These are phyloP conservation scores for Linanthus parryae DNA, from an alignment of 148 eudicot species.

Conservation along the genomic window DNA sequence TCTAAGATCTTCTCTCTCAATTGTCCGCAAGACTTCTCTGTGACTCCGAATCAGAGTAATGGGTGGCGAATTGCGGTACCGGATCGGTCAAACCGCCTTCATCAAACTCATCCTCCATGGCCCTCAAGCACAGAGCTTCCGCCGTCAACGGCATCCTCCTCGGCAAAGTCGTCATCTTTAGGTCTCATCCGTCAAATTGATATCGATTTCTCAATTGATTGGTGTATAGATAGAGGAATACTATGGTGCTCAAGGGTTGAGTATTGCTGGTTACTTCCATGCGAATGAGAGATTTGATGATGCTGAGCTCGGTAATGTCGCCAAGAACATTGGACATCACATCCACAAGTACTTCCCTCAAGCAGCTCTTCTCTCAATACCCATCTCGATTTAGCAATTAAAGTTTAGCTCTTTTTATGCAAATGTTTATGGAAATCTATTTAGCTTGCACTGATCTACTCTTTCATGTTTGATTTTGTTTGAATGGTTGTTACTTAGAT, in stretches of 20 bases:
- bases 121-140: slow-evolving; percentile 53
- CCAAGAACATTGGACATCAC: slow-evolving; percentile 90
- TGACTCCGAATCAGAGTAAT: too few relatives aligned
- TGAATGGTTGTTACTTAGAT: slow-evolving; percentile 54
- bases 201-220: slow-evolving; percentile 76
- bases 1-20: too few relatives aligned
- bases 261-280: slow-evolving; percentile 85
- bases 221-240: slow-evolving; percentile 86
- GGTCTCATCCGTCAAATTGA: slow-evolving; percentile 84
- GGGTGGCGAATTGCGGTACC: slow-evolving; percentile 44
- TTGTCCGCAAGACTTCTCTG: too few relatives aligned
- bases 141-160: slow-evolving; percentile 69
- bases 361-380: slow-evolving; percentile 50
- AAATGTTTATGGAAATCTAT: too few relatives aligned
- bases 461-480: background rate
- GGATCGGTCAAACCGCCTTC: slow-evolving; percentile 63
- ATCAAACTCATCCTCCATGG: slow-evolving; percentile 69
- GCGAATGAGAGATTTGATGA: slow-evolving; percentile 91
- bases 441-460: too few relatives aligned
- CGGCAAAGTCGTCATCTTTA: slow-evolving; percentile 44
- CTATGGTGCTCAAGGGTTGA: slow-evolving; percentile 67
- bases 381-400: background rate
- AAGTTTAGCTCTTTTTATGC: too few relatives aligned
- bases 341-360: slow-evolving; percentile 71
- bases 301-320: slow-evolving; percentile 56